These are phyloP conservation scores for Ogataea philodendri DNA, from an alignment of 805 yeast genomes.

Conservation along the genomic window DNA sequence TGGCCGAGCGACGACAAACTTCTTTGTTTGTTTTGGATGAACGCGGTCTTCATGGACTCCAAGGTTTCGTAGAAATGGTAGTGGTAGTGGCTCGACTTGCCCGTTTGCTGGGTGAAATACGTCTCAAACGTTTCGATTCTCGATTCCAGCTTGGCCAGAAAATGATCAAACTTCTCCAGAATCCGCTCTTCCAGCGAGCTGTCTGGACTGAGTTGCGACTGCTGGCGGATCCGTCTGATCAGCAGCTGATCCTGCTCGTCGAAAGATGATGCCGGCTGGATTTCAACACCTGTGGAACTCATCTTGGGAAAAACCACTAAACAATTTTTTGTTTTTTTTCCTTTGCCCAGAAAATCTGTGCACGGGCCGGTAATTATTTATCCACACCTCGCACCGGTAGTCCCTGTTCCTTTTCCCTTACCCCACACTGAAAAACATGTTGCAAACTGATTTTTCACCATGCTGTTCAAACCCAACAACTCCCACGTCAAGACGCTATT, in stretches of 20 bases:
- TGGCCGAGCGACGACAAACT: conserved; percentile 30
- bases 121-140: conserved; percentile 31
- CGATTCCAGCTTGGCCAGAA: conserved; percentile 29
- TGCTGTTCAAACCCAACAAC: conserved; percentile 19
- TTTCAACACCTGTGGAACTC: conserved; percentile 8
- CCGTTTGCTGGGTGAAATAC: conserved; percentile 24
- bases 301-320: background rate
- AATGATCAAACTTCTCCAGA: conserved; percentile 29
- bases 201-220: conserved; percentile 9
- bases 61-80: conserved; percentile 27
- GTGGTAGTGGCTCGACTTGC: conserved; percentile 19
- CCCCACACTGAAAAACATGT: no score
- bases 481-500: conserved; percentile 25
- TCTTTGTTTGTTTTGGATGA: conserved; percentile 25
- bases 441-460: conserved; percentile 13
- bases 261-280: background rate
- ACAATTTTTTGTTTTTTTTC: background rate
- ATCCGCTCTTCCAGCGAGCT: conserved; percentile 30
- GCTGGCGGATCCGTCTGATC: conserved; percentile 19
- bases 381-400: no score
- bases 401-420: no score
- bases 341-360: conserved; percentile 24
- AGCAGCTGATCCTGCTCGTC: conserved; percentile 18
- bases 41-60: conserved; percentile 22
- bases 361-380: background rate